Conservation (phyloP, 352 stramenopile genomes). For the Globisporangium nodosum region DNA sequence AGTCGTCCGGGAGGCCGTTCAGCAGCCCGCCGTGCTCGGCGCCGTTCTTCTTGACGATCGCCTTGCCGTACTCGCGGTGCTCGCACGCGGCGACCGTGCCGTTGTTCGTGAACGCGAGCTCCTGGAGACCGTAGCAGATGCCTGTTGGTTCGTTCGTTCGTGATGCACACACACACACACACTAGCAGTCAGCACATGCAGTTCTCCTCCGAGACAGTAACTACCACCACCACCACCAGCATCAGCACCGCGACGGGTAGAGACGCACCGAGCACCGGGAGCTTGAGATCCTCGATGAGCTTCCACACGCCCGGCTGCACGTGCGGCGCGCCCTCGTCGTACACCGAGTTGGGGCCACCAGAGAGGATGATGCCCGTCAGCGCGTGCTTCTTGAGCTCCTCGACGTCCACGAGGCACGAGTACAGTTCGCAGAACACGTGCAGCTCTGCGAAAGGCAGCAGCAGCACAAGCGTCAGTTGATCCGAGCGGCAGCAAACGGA, state of each 20-base stretch:
- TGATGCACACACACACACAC: too few relatives aligned
- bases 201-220: background rate
- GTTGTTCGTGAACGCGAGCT: conserved; percentile 95
- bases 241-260: background rate
- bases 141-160: conserved; percentile 20
- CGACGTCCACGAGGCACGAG: conserved; percentile 92
- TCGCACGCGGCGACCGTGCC: conserved; percentile 91
- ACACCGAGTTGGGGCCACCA: conserved; percentile 95
- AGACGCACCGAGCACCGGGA: conserved; percentile 90
- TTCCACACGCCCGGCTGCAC: conserved; percentile 94
- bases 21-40: conserved; percentile 79
- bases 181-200: conserved; percentile 5
- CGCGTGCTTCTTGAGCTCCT: conserved; percentile 92
- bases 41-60: conserved; percentile 82
- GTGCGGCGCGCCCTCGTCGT: conserved; percentile 95
- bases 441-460: conserved; percentile 66
- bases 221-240: too few relatives aligned
- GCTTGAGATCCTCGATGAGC: conserved; percentile 93
- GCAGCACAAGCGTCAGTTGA: background rate
- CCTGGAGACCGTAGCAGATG: conserved; percentile 97
- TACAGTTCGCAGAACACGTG: conserved; percentile 99
- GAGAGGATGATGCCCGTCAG: conserved; percentile 97
- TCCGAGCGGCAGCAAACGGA: background rate
- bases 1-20: conserved; percentile 87
- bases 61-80: conserved; percentile 97